These are phyloP conservation scores for Pleurotus djamor DNA, from an alignment of 768 basidiomycete genomes.

Conservation along the genomic window DNA sequence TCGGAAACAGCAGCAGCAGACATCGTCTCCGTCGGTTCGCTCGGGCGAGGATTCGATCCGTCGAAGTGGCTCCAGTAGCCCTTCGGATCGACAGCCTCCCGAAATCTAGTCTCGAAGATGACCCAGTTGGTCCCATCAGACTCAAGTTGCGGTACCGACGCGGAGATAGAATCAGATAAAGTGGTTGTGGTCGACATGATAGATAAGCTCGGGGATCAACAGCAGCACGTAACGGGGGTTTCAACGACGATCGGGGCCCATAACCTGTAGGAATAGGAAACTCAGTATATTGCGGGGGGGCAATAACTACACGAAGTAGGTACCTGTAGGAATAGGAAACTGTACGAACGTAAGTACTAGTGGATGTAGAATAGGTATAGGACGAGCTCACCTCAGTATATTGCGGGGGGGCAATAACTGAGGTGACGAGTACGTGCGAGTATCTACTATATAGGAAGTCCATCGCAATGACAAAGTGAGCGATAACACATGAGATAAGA, in stretches of 20 bases:
- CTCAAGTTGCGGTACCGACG: conserved; percentile 11
- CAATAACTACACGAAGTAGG: not conserved
- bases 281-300: not conserved
- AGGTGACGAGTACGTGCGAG: not conserved
- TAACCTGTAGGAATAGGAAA: not conserved
- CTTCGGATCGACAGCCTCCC: conserved; percentile 12
- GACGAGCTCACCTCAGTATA: not conserved
- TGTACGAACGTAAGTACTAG: not conserved
- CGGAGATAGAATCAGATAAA: not conserved
- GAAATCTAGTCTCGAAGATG: conserved; percentile 9
- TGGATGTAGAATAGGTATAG: not conserved
- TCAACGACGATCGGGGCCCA: not conserved
- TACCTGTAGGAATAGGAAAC: not conserved
- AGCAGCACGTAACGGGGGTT: not conserved
- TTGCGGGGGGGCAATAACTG: not conserved
- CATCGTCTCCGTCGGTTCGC: not conserved
- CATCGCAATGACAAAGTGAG: not conserved
- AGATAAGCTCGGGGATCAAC: not conserved
- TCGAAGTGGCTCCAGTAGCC: conserved; percentile 13
- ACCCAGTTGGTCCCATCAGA: conserved; percentile 11
- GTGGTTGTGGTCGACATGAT: not conserved
- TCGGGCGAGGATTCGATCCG: conserved; percentile 1
- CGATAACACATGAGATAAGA: not conserved
- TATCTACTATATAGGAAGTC: not conserved
- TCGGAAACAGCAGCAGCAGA: not conserved